Evolutionary conservation across 1,139 yeast genomes (phyloP), one percentile per base, ranked within the genome.

Genomic region (Protomyces gravidus): DNA sequence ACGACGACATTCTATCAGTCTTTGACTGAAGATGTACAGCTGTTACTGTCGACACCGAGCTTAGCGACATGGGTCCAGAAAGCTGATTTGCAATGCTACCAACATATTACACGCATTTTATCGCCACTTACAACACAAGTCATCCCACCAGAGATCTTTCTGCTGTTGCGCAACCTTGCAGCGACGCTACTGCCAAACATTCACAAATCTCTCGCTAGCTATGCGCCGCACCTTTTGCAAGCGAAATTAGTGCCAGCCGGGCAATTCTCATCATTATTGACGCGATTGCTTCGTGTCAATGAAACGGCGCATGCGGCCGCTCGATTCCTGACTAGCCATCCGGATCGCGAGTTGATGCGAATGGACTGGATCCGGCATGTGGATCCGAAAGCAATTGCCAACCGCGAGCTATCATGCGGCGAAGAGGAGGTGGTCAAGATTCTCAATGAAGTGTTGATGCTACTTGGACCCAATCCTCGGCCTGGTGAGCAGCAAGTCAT

Each of bases 1-100:
- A 73, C 86, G 57, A 70, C 76, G 13, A 75, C 80, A 5, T 86
- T 86, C 70, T 78, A 79, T 57, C 77, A 83, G 9, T 77, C 82
- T 0, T 75, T 87, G 59, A 82, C 92, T 0, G 76, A 82, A 0
- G 88, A 89, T 1, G 86, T 84, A 39, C 80, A 80, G 67, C 80
- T 80, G 65, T 72, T 88, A 19, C 80, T 84, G 66, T 75, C 76
- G 13, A 73, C 79, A 9, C 80, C 80, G n/a, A 69, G 72, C 3
- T 69, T 84, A 6, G 68, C 76, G 5, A 78, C 78, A 17, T 87
- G 95, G 95, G 78, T 86, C 17, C 69, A 77, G 52, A 73, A 78
- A 49, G 85, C 89, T 68, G 96, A 89, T 70, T 68, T 79, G 65
- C 72, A 79, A 11, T 79, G 84, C 73, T 86, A 85, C 71, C 80